A percentile compares a stretch with the other conserved stretches of the same genome.
Conservation (phyloP, 345 rosid species). For the Toxicodendron radicans region DNA sequence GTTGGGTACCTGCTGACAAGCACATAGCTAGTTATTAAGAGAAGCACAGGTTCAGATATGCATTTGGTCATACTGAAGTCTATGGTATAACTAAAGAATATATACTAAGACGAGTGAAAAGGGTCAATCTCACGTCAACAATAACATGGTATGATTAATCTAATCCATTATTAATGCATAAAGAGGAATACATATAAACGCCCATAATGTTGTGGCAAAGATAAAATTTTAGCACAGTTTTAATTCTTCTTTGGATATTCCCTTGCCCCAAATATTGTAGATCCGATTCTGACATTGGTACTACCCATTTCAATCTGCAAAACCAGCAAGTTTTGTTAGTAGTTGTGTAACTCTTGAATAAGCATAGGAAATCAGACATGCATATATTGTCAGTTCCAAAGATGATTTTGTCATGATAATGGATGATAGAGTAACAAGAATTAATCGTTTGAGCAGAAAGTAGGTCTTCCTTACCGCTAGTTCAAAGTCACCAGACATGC, state of each 20-base stretch:
- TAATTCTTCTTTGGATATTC: conserved; percentile 70
- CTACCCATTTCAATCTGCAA: conserved; percentile 93
- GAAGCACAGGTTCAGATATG: no score
- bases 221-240: not conserved
- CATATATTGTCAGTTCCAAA: not conserved
- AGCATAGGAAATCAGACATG: not conserved
- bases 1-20: no score
- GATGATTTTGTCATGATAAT: not conserved
- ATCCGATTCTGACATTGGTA: conserved; percentile 89
- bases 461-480: conserved; percentile 64
- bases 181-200: not conserved
- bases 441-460: not conserved
- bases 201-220: not conserved
- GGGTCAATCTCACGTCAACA: not conserved
- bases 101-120: not conserved
- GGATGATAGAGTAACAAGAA: not conserved
- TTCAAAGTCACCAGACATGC: conserved; percentile 95
- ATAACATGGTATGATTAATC: not conserved
- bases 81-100: no score
- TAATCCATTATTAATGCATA: not conserved
- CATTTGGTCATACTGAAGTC: not conserved
- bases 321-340: not conserved
- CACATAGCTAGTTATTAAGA: no score
- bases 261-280: conserved; percentile 87
- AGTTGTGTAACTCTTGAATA: not conserved